Conservation (phyloP, 2,329 filamentous ascomycete genomes). For the Coniochaeta ligniaria region DNA sequence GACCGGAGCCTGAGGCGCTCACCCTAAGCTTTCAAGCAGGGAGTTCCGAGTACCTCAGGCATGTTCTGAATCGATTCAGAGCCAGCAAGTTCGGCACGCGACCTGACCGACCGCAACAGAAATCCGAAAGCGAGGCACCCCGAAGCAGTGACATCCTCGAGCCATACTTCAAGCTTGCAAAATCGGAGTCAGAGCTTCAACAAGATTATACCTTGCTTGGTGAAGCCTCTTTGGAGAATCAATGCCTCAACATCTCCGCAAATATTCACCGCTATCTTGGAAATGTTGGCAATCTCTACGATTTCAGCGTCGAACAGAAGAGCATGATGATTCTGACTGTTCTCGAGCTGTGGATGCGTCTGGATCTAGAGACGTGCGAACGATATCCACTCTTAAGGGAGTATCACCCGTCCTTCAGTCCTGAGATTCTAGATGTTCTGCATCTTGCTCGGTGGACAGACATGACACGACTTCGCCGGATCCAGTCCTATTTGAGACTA, state of each 20-base stretch:
- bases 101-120: neutral
- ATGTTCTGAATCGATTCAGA: conserved; percentile 3
- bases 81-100: neutral
- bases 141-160: neutral
- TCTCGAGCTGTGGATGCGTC: conserved; percentile 49
- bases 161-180: neutral
- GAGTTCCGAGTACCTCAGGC: conserved; percentile 25
- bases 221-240: neutral
- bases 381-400: conserved; percentile 39
- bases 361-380: conserved; percentile 41
- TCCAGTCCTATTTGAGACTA: conserved; percentile 40
- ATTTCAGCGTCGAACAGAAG: conserved; percentile 36
- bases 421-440: conserved; percentile 45
- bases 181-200: neutral
- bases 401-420: conserved; percentile 43
- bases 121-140: neutral
- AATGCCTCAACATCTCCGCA: neutral
- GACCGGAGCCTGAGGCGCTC: conserved; percentile 17
- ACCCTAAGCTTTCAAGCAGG: conserved; percentile 22
- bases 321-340: conserved; percentile 45
- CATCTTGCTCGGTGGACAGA: conserved; percentile 38
- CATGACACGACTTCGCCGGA: conserved; percentile 39
- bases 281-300: conserved; percentile 27
- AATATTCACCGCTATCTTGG: conserved; percentile 20
- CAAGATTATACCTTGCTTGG: neutral